phyloP scores from a whole-genome alignment of 2,329 filamentous ascomycete species.

The Claviceps citrina region DNA sequence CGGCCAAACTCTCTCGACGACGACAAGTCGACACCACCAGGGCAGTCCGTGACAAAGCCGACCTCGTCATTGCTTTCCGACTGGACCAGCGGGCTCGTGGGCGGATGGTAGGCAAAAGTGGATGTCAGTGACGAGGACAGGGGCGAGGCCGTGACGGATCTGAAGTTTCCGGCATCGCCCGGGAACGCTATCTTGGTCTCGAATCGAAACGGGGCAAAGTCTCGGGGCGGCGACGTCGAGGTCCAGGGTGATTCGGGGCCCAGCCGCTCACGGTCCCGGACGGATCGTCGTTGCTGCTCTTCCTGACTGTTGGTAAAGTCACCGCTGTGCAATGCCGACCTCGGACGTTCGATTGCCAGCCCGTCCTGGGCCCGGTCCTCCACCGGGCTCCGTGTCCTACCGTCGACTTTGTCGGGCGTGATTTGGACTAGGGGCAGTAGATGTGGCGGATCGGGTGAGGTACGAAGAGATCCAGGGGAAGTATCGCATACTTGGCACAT shows the following conservation, averaged over 20 bases:
- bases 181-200: constrained; percentile 19
- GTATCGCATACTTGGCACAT: constrained; percentile 15
- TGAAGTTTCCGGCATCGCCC: constrained; percentile 22
- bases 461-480: constrained; percentile 14
- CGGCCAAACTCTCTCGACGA: constrained; percentile 22
- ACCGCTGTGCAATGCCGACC: constrained; percentile 57
- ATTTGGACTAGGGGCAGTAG: constrained; percentile 33
- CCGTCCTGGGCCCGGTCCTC: constrained; percentile 36
- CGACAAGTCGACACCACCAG: constrained; percentile 35
- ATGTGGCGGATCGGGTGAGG: constrained; percentile 21
- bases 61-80: constrained; percentile 69
- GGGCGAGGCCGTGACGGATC: constrained; percentile 36
- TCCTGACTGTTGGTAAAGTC: constrained; percentile 39
- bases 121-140: constrained; percentile 59
- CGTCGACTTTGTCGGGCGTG: constrained; percentile 27
- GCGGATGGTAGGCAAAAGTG: constrained; percentile 71
- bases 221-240: constrained; percentile 39
- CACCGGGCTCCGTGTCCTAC: constrained; percentile 11
- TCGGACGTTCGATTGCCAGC: constrained; percentile 60
- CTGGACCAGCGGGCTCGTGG: constrained; percentile 83
- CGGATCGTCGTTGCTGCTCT: constrained; percentile 7
- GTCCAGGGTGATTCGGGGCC: constrained; percentile 26
- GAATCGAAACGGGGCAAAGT: constrained; percentile 32
- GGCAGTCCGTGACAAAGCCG: constrained; percentile 39
- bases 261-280: not conserved